Base-by-base conservation (phyloP, 75 land plant genomes). In the Cryptomeria japonica region DNA sequence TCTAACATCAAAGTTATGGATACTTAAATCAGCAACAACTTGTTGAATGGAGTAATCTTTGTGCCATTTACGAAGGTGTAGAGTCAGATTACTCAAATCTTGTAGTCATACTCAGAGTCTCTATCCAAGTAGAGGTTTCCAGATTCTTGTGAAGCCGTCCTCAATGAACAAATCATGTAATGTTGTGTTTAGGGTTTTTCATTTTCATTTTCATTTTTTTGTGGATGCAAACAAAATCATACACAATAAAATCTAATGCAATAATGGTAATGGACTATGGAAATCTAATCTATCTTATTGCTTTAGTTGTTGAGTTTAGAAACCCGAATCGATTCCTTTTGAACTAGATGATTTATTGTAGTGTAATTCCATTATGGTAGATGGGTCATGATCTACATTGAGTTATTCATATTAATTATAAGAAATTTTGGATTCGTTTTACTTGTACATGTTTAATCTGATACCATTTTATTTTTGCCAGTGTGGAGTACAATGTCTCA, bases 401-500 rank as follows among this genome's bases (percentile, higher is more conserved):
- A n/a, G n/a, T n/a, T n/a, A n/a, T n/a, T n/a, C n/a, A n/a, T n/a
- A n/a, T n/a, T n/a, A n/a, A n/a, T n/a, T n/a, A n/a, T n/a, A n/a
- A n/a, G n/a, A n/a, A n/a, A n/a, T n/a, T n/a, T n/a, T n/a, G n/a
- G n/a, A n/a, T n/a, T n/a, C n/a, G n/a, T 73, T 32, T 72, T 11
- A 25, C 3, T 31, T 72, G 14, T 31, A 1, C 76, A 61, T 61
- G 22, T 19, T 15, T 55, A 61, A 61, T 19, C 77, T 75, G 37
- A 34, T 16, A 75, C 83, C 28, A 80, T 18, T 37, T 88, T 32
- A 3, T 86, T 56, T 41, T 82, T 90, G 87, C 86, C 95, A 96
- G 99, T 89, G 96, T 97, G 86, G 99, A 97, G 85, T 97, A 97
- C 92, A 97, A 94, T 86, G 95, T 94, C 8, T 97, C 97, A 10